phyloP scores from a whole-genome alignment of 2,329 filamentous ascomycete species.

The Bipolaris cookei region DNA sequence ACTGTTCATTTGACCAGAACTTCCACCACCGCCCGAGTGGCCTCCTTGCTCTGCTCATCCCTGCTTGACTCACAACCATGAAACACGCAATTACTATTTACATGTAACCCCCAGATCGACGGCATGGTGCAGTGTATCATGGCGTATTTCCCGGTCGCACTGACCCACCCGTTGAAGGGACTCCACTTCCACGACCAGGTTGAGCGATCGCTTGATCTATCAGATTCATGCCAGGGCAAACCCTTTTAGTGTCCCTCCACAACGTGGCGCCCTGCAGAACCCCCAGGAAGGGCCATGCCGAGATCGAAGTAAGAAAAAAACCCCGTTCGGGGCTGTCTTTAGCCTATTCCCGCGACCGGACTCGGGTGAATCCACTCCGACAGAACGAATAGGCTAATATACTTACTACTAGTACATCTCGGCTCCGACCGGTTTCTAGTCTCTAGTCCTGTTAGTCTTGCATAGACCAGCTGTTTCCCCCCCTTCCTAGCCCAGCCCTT shows the following conservation, averaged over 20 bases:
- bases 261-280: conserved; percentile 10
- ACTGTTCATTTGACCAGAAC: neutral
- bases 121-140: conserved; percentile 2
- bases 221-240: conserved; percentile 3
- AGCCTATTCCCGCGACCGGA: conserved; percentile 7
- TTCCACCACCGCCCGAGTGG: neutral
- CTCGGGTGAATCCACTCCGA: conserved; percentile 8
- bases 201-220: neutral
- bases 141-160: conserved; percentile 9
- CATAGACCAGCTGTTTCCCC: conserved; percentile 7
- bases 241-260: conserved; percentile 3
- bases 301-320: conserved; percentile 1
- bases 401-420: neutral
- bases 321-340: conserved; percentile 1
- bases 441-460: conserved; percentile 1
- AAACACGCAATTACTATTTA: neutral
- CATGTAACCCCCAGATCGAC: neutral
- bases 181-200: conserved; percentile 5
- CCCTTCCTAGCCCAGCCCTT: too few relatives aligned
- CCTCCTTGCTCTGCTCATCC: neutral
- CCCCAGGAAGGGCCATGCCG: conserved; percentile 1
- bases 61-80: conserved; percentile 2
- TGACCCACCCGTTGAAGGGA: conserved; percentile 4
- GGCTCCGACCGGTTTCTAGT: neutral
- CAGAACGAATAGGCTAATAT: conserved; percentile 11